Base-by-base conservation (phyloP, 2,329 filamentous ascomycete genomes). In the Byssoonygena ceratinophila region DNA sequence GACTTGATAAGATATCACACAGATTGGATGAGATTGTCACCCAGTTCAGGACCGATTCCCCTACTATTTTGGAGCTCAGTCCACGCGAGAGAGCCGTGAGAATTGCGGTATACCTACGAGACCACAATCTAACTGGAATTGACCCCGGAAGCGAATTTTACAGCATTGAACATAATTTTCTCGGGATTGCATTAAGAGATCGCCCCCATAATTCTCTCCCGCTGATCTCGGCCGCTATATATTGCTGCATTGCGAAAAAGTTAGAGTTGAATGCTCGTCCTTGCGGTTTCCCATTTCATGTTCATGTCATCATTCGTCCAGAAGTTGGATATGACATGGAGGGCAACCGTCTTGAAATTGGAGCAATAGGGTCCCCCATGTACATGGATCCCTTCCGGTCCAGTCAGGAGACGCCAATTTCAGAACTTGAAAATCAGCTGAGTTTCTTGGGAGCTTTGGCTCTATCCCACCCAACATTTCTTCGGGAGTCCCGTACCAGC, bases 181-280 rank as follows among this genome's bases (percentile, higher is more conserved):
- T 98, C 52, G 88, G 88, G 8, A 76, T 94, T 56, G 87, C 86
- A 3, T 73, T 97, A 40, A 82, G 80, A 32, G 82, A 85, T 46
- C 71, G 78, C 5, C 76, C 78, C 0, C 88, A 94, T 61, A 82
- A 86, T 25, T 91, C 89, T 1, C 75, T 96, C 7, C 92, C 91
- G 1, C 76, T 96, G 47, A 84, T 96, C 56, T 92, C 88, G 1
- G 84, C 84, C 52, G 84, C 84, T 55, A 94, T 97, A 57, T 98
- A 84, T 68, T 92, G 85, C 63, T 83, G 82, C 53, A 67, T 97
- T 14, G 90, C 88, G 0, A 76, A 79, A 51, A 78, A 85, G 34
- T 65, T 96, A 11, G 85, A 84, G 1, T 68, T 98, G 44, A 77
- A 84, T 59, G 87, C 90, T 0, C 80, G 81, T 31, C 88, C 86